Evolutionary conservation across 2,329 filamentous ascomycete genomes (phyloP).

Genomic region (Amauroascus verrucosus): DNA sequence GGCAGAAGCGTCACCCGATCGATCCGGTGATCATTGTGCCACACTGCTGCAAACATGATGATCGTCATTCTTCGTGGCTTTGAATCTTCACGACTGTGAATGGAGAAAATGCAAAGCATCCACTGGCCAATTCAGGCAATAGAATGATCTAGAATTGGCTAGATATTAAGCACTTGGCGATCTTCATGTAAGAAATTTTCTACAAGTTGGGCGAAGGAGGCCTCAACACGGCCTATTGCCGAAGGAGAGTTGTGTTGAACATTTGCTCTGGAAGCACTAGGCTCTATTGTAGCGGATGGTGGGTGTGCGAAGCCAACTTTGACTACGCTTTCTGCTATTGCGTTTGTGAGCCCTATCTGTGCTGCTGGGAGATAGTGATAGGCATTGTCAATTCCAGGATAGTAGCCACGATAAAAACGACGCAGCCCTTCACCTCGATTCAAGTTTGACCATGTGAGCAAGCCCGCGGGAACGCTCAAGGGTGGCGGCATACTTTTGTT

Average conservation of each 20-base stretch:
- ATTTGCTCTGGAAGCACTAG: not conserved
- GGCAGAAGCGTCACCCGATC: constrained; percentile 8
- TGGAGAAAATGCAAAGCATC: not conserved
- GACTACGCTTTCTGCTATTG: no score
- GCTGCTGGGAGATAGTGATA: not conserved
- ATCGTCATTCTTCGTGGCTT: not conserved
- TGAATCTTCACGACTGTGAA: not conserved
- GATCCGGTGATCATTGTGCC: constrained; percentile 10
- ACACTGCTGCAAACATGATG: constrained; percentile 5
- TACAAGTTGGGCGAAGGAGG: not conserved
- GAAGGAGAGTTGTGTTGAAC: no score
- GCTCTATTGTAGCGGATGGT: no score
- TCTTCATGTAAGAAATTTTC: not conserved
- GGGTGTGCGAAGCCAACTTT: no score
- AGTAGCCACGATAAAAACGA: not conserved
- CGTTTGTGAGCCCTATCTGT: not conserved
- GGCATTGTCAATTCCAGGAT: not conserved
- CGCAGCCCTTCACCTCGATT: not conserved
- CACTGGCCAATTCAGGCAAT: not conserved
- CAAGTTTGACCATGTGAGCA: constrained; percentile 1
- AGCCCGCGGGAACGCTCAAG: not conserved
- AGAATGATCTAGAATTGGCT: not conserved
- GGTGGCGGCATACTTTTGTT: not conserved
- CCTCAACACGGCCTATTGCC: not conserved
- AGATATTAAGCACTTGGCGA: not conserved